A percentile compares a stretch with the other conserved stretches of the same genome.
These are phyloP conservation scores for Gracilaria gracilis DNA, from an alignment of 23 red algal genomes.

Conservation along the genomic window DNA sequence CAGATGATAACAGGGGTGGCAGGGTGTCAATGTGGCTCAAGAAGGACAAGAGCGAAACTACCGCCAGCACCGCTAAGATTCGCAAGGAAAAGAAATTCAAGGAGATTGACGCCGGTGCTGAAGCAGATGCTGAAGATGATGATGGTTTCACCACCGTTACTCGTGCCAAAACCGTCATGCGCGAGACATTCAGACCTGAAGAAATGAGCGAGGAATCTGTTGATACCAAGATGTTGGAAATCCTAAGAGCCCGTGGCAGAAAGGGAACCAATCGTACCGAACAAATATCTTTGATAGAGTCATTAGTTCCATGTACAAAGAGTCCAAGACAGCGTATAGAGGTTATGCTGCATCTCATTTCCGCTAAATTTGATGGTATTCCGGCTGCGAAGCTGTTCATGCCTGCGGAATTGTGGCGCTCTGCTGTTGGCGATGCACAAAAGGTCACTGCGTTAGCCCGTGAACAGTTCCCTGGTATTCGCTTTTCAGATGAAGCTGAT, in stretches of 20 bases:
- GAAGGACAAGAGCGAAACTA: constrained; percentile 44
- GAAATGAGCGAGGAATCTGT: constrained; percentile 89
- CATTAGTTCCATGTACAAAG: constrained; percentile 82
- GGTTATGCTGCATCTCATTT: constrained; percentile 87
- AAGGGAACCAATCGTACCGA: constrained; percentile 92
- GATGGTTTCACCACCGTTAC: constrained; percentile 69
- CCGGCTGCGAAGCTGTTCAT: constrained; percentile 68
- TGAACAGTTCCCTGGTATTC: constrained; percentile 75
- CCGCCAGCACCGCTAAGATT: constrained; percentile 9
- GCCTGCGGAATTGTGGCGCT: constrained; percentile 82
- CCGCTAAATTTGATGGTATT: constrained; percentile 96
- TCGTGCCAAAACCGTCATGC: constrained; percentile 37
- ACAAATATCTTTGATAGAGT: constrained; percentile 84
- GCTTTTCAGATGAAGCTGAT: constrained; percentile 81
- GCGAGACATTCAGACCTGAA: constrained; percentile 72
- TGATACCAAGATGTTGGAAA: constrained; percentile 81
- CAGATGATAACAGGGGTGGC: constrained; percentile 29
- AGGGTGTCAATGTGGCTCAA: constrained; percentile 63
- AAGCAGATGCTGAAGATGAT: constrained; percentile 64
- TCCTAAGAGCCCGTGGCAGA: constrained; percentile 90
- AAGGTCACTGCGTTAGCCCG: constrained; percentile 76
- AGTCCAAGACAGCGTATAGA: constrained; percentile 80
- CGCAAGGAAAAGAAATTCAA: constrained; percentile 6
- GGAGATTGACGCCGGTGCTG: constrained; percentile 54
- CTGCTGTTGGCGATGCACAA: constrained; percentile 63